Evolutionary conservation across 2,329 filamentous ascomycete genomes (phyloP).

Genomic region (Shiraia bambusicola): DNA sequence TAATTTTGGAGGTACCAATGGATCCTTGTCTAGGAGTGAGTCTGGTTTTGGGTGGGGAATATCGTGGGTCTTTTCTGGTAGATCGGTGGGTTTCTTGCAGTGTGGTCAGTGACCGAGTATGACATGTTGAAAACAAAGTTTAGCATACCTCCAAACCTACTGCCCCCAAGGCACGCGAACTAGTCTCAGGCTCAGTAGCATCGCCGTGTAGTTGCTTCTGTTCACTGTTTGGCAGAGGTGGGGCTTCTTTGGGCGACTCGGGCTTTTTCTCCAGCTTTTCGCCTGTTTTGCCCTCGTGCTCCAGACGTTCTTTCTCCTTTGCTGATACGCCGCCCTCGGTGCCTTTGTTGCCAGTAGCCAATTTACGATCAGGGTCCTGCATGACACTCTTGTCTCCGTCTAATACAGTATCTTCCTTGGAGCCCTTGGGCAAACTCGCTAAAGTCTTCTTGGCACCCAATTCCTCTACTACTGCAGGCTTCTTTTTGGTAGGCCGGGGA

Average conservation of each 20-base stretch:
- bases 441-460: conserved; percentile 39
- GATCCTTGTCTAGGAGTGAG: conserved; percentile 64
- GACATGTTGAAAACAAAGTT: background rate
- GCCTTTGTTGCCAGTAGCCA: conserved; percentile 82
- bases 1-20: conserved; percentile 41
- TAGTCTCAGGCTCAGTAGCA: conserved; percentile 8
- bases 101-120: conserved; percentile 13
- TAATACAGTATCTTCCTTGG: conserved; percentile 48
- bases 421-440: conserved; percentile 19
- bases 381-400: conserved; percentile 76
- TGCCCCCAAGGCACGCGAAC: conserved; percentile 32
- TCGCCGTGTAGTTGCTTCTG: conserved; percentile 58
- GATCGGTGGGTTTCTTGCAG: conserved; percentile 71
- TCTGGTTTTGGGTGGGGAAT: conserved; percentile 68
- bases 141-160: conserved; percentile 42
- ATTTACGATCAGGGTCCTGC: conserved; percentile 77
- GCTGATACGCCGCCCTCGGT: conserved; percentile 87
- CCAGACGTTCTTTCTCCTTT: conserved; percentile 75
- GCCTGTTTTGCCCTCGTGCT: conserved; percentile 65
- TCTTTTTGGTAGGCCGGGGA: conserved; percentile 32
- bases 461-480: conserved; percentile 39
- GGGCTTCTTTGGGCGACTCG: conserved; percentile 80
- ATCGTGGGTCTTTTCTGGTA: conserved; percentile 77
- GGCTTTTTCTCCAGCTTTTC: conserved; percentile 73
- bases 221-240: conserved; percentile 78